Evolutionary conservation across 768 basidiomycete species (phyloP).

Genomic region (Termitomyces sp.): DNA sequence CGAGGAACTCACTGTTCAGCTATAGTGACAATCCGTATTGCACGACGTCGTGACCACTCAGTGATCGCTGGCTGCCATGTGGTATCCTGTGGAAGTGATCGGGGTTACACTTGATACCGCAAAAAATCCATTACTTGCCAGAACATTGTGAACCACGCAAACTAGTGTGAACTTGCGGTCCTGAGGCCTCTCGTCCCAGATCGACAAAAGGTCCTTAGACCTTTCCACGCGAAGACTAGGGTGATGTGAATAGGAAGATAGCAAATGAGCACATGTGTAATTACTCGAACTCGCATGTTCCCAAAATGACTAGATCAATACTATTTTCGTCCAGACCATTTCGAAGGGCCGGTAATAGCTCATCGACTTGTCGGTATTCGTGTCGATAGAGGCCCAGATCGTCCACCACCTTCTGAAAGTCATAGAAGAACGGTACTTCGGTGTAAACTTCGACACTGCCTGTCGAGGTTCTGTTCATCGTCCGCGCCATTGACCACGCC

Average conservation of each 20-base stretch:
- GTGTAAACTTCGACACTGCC: conserved; percentile 32
- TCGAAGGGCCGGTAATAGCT: conserved; percentile 27
- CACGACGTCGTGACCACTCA: conserved; percentile 36
- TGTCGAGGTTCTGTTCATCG: conserved; percentile 19
- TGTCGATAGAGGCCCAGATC: conserved; percentile 31
- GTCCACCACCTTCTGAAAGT: conserved; percentile 33
- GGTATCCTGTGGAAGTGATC: conserved; percentile 17
- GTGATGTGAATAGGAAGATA: background rate
- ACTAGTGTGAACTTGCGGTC: conserved; percentile 39
- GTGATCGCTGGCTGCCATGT: conserved; percentile 31
- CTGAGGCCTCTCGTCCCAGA: conserved; percentile 34
- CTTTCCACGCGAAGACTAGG: conserved; percentile 24
- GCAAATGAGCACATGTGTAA: background rate
- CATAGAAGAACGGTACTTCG: conserved; percentile 27
- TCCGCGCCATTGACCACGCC: conserved; percentile 31
- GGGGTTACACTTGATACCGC: background rate
- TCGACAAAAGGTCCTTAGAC: conserved; percentile 27
- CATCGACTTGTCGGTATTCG: conserved; percentile 20
- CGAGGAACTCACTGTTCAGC: conserved; percentile 33
- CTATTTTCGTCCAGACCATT: conserved; percentile 19
- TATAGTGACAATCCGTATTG: conserved; percentile 37
- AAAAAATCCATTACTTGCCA: conserved; percentile 13
- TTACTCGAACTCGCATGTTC: conserved; percentile 48
- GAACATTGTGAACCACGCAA: conserved; percentile 41
- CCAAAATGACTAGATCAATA: conserved; percentile 39